Evolutionary conservation across 495 filamentous ascomycete genomes (phyloP).

Genomic region (Penicillium argentinense): DNA sequence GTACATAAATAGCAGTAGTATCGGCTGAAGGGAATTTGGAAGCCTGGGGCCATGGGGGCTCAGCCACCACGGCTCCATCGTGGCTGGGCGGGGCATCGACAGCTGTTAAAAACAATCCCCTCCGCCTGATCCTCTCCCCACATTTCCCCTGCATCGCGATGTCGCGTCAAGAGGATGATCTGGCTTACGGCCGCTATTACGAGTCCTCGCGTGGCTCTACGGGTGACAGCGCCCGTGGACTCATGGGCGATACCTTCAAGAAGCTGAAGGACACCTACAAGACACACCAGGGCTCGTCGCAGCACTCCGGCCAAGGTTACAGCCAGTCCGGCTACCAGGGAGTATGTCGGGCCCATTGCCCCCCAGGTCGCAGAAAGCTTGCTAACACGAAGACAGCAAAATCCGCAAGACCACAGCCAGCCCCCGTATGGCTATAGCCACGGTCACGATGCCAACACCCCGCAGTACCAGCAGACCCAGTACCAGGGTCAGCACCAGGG

Average conservation of each 20-base stretch:
- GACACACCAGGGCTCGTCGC: constrained; percentile 25
- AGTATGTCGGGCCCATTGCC: constrained; percentile 1
- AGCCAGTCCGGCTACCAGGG: constrained; percentile 18
- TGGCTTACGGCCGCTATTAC: constrained; percentile 60
- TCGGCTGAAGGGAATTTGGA: too few relatives aligned
- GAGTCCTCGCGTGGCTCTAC: constrained; percentile 26
- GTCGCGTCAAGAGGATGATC: constrained; percentile 46
- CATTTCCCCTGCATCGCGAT: constrained; percentile 23
- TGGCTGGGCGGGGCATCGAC: constrained; percentile 28
- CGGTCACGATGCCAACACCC: constrained; percentile 1
- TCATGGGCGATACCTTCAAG: constrained; percentile 56
- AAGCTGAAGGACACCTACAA: constrained; percentile 48
- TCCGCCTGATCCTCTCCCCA: constrained; percentile 7
- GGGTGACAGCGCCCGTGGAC: constrained; percentile 44
- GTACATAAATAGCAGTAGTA: too few relatives aligned
- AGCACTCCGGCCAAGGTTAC: constrained; percentile 15
- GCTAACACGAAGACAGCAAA: constrained; percentile 6
- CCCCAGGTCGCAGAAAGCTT: neutral
- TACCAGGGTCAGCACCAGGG: constrained; percentile 24
- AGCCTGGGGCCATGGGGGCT: too few relatives aligned
- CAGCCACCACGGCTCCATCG: constrained; percentile 22
- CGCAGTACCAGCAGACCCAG: constrained; percentile 11
- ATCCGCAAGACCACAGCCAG: constrained; percentile 18
- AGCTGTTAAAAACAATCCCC: constrained; percentile 19
- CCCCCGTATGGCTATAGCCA: constrained; percentile 15